Conservation (phyloP, 208 protist species). For the Leishmania turanica region DNA sequence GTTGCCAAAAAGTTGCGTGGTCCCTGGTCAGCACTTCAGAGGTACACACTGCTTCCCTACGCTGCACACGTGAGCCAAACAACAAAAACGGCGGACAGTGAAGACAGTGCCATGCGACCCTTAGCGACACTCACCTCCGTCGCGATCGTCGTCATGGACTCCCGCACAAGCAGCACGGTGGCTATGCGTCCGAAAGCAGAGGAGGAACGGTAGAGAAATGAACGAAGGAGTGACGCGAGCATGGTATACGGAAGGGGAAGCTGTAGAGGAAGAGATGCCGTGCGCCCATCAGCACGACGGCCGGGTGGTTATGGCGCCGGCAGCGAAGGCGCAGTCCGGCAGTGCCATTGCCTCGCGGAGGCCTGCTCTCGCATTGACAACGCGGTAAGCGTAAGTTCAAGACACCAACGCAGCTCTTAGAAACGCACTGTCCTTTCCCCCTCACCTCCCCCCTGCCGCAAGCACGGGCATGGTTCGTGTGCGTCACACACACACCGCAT, state of each 20-base stretch:
- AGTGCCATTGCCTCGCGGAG: background rate
- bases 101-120: background rate
- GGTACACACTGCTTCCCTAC: background rate
- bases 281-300: background rate
- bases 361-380: background rate
- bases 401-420: background rate
- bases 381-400: background rate
- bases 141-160: background rate
- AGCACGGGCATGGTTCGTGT: background rate
- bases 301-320: background rate
- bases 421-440: background rate
- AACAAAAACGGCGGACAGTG: background rate
- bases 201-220: background rate
- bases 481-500: background rate
- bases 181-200: background rate
- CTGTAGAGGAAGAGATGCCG: background rate
- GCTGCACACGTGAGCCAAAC: background rate
- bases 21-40: background rate
- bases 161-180: background rate
- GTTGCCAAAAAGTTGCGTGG: slow-evolving; percentile 9
- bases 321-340: background rate
- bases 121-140: background rate
- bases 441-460: background rate
- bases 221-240: background rate
- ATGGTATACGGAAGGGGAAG: background rate